phyloP scores from a whole-genome alignment of 768 basidiomycete species.

The Mycena alexandri region DNA sequence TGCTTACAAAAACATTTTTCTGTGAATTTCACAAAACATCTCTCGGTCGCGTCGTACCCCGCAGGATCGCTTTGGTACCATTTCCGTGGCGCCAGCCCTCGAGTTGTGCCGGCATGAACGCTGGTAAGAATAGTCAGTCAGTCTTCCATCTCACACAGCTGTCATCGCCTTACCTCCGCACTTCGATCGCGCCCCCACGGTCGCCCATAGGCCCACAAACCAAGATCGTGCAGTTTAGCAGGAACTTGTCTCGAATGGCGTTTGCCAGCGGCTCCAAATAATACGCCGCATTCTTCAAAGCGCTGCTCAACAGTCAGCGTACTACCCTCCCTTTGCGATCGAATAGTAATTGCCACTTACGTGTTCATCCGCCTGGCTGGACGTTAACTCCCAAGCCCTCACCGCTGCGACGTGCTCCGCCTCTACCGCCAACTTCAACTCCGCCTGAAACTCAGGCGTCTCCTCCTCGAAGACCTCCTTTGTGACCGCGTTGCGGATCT shows the following conservation, averaged over 20 bases:
- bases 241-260: too few species aligned
- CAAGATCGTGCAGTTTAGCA: background rate
- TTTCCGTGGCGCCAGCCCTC: too few species aligned
- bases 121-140: background rate
- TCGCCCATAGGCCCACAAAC: too few species aligned
- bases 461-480: background rate
- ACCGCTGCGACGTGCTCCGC: background rate
- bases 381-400: conserved; percentile 7
- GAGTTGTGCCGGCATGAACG: too few species aligned
- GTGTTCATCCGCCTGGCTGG: background rate
- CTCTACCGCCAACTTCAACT: background rate
- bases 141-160: too few species aligned
- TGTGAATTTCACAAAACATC: background rate
- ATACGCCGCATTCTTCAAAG: too few species aligned
- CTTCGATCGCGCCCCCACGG: too few species aligned
- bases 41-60: background rate
- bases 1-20: background rate
- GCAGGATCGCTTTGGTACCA: too few species aligned
- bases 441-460: background rate
- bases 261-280: too few species aligned
- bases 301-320: too few species aligned
- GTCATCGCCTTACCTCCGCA: too few species aligned
- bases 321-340: too few species aligned
- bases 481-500: conserved; percentile 7
- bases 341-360: background rate